Evolutionary conservation across 768 basidiomycete species (phyloP).

Genomic region (Suillus placidus): DNA sequence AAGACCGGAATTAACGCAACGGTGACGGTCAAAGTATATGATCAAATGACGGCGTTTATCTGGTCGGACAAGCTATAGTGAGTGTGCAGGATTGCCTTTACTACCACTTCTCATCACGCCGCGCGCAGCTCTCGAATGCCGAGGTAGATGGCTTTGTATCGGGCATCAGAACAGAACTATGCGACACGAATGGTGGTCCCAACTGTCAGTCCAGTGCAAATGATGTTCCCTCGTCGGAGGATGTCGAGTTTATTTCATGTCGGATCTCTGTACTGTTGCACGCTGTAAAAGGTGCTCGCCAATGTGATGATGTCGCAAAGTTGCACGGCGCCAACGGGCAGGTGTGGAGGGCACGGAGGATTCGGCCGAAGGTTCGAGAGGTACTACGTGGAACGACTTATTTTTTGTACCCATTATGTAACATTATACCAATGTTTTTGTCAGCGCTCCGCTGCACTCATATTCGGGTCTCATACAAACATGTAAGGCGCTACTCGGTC

Average conservation of each 20-base stretch:
- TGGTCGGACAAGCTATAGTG: neutral
- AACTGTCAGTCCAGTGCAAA: too few relatives aligned
- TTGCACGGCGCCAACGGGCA: neutral
- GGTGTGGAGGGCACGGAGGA: too few relatives aligned
- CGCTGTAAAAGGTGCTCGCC: neutral
- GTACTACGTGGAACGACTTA: too few relatives aligned
- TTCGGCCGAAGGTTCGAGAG: too few relatives aligned
- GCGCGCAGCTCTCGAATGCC: neutral
- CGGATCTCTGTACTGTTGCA: neutral
- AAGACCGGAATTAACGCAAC: neutral
- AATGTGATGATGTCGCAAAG: neutral
- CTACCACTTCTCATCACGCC: neutral
- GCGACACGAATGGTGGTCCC: neutral
- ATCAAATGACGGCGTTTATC: conserved; percentile 3
- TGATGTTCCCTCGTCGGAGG: neutral
- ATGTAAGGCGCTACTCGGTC: neutral
- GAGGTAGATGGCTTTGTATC: neutral
- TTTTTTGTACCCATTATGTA: too few relatives aligned
- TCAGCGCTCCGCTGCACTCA: neutral
- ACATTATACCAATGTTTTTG: neutral
- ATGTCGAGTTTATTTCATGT: neutral
- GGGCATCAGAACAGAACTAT: neutral
- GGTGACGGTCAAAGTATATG: neutral
- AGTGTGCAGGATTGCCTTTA: neutral
- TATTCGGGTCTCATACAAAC: neutral